Conservation (phyloP, 2,329 filamentous ascomycete species). For the Karstenula rhodostoma region DNA sequence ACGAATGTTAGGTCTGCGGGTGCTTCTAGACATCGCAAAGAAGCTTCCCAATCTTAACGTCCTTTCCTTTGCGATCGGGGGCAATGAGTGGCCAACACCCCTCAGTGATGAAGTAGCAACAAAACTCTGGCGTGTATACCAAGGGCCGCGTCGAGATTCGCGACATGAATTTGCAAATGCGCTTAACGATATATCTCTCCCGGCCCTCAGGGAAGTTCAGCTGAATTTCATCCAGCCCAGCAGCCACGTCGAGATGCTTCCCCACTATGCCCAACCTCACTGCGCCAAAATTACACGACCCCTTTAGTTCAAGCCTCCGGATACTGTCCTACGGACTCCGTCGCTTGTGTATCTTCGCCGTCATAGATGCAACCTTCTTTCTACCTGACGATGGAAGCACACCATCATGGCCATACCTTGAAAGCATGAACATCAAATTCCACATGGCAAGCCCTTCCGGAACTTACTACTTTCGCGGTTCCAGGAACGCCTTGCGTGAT, state of each 20-base stretch:
- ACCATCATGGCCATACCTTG: slow-evolving; percentile 19
- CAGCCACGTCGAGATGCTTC: slow-evolving; percentile 1
- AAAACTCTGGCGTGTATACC: slow-evolving; percentile 12
- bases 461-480: slow-evolving; percentile 22
- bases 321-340: slow-evolving; percentile 20
- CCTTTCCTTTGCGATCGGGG: not conserved
- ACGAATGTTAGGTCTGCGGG: slow-evolving; percentile 16
- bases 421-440: slow-evolving; percentile 18
- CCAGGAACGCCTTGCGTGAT: not conserved
- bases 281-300: slow-evolving; percentile 17
- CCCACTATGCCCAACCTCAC: slow-evolving; percentile 13
- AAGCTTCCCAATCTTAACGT: slow-evolving; percentile 15
- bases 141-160: slow-evolving; percentile 19
- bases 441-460: slow-evolving; percentile 15
- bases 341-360: not conserved
- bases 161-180: slow-evolving; percentile 19
- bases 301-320: slow-evolving; percentile 22
- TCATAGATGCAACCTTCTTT: slow-evolving; percentile 19
- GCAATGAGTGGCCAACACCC: slow-evolving; percentile 5
- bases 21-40: slow-evolving; percentile 18
- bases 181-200: slow-evolving; percentile 1
- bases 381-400: slow-evolving; percentile 15
- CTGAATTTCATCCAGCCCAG: slow-evolving; percentile 12
- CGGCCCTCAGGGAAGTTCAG: slow-evolving; percentile 5
- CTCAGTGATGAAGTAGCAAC: not conserved